Percentiles rank a stretch among this genome's conserved stretches.
Conservation (phyloP, 2,329 filamentous ascomycete genomes). For the Claviceps maximensis region DNA sequence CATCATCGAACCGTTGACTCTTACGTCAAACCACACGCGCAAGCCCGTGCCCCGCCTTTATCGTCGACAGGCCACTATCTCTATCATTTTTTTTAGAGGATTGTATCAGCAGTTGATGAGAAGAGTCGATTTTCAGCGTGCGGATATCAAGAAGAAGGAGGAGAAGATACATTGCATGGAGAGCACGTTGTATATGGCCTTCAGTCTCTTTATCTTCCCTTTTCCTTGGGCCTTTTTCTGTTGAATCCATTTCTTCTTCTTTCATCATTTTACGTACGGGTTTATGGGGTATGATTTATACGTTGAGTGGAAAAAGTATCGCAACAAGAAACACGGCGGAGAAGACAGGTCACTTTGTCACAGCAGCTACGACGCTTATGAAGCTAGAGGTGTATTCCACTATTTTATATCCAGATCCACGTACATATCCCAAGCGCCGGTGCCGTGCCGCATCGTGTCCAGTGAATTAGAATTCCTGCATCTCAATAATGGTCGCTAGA, state of each 20-base stretch:
- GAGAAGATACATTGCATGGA: neutral
- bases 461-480: too few species aligned
- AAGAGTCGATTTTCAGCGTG: neutral
- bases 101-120: neutral
- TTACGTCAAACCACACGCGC: neutral
- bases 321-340: neutral
- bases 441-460: too few species aligned
- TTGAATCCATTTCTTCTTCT: neutral
- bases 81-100: neutral
- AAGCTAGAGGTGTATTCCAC: neutral
- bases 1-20: neutral
- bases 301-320: neutral
- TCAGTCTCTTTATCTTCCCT: neutral
- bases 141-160: neutral
- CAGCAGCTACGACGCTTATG: neutral
- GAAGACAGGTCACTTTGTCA: neutral
- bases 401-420: neutral
- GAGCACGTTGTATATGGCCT: too few species aligned
- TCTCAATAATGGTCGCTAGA: too few species aligned
- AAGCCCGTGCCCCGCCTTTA: too few species aligned
- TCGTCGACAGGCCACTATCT: neutral
- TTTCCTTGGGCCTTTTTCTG: neutral
- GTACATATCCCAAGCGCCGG: neutral
- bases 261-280: neutral
- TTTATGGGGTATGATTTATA: neutral